Evolutionary conservation across 1,284 basidiomycete species (phyloP).

Genomic region (Limonomyces culmigenus): DNA sequence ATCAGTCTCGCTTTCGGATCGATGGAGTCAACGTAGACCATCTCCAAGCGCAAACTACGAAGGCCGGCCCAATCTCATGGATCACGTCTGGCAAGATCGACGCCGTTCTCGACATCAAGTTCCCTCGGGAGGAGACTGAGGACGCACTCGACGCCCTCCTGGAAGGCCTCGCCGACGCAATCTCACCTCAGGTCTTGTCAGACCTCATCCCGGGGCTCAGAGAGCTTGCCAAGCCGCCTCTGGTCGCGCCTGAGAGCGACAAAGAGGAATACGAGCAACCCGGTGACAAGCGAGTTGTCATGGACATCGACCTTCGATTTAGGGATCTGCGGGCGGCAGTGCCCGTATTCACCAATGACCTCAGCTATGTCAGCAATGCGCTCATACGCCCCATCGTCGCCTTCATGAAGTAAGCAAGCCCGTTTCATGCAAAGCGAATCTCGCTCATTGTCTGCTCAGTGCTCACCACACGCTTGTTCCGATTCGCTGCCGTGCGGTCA

Average conservation of each 20-base stretch:
- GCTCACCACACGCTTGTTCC: constrained; percentile 84
- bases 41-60: constrained; percentile 70
- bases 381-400: constrained; percentile 93
- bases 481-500: constrained; percentile 74
- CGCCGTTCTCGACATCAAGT: constrained; percentile 94
- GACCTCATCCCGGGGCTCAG: constrained; percentile 81
- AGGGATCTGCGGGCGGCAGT: constrained; percentile 93
- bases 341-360: constrained; percentile 73
- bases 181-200: constrained; percentile 34
- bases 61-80: constrained; percentile 89
- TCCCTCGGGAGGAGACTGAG: constrained; percentile 70
- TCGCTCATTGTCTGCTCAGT: no score
- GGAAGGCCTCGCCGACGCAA: constrained; percentile 80
- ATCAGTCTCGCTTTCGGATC: constrained; percentile 82
- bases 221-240: constrained; percentile 72
- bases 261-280: constrained; percentile 15
- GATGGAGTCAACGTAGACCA: constrained; percentile 97
- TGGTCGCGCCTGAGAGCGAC: constrained; percentile 49
- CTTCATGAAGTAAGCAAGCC: constrained; percentile 79
- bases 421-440: constrained; percentile 47
- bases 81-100: constrained; percentile 94
- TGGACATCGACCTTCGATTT: constrained; percentile 93
- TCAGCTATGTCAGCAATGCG: constrained; percentile 91
- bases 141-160: constrained; percentile 79
- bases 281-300: constrained; percentile 38